A percentile compares a stretch with the other conserved stretches of the same genome.
Conservation (phyloP, 768 basidiomycete genomes). For the Paxillus ammoniavirescens region DNA sequence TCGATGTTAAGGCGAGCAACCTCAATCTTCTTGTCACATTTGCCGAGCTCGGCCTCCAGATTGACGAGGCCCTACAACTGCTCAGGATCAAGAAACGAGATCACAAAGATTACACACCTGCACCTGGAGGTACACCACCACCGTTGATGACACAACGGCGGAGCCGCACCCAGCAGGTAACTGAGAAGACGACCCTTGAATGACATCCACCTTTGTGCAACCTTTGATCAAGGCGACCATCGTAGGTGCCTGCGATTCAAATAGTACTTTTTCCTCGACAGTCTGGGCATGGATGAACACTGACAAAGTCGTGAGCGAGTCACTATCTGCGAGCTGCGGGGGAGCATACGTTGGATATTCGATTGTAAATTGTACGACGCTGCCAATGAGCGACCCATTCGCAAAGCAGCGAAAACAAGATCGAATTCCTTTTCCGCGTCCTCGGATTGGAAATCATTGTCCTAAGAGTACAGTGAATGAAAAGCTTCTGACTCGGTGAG, state of each 20-base stretch:
- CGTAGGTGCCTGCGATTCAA: constrained; percentile 71
- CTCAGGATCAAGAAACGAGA: background rate
- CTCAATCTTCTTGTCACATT: constrained; percentile 87
- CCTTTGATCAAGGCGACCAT: constrained; percentile 86
- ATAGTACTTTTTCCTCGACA: constrained; percentile 59
- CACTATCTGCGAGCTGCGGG: background rate
- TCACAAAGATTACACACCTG: constrained; percentile 48
- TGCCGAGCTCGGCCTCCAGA: constrained; percentile 81
- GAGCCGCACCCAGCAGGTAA: constrained; percentile 90
- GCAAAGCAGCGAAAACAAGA: constrained; percentile 76
- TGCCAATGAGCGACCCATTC: constrained; percentile 79
- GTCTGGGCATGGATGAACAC: constrained; percentile 77
- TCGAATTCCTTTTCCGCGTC: constrained; percentile 86
- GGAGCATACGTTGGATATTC: constrained; percentile 70
- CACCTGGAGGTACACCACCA: constrained; percentile 82
- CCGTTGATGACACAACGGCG: constrained; percentile 68
- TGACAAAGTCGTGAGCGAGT: constrained; percentile 27
- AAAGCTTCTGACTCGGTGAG: background rate
- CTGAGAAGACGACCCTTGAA: constrained; percentile 54
- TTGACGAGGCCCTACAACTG: constrained; percentile 79
- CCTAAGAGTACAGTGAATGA: constrained; percentile 38
- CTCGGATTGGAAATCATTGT: constrained; percentile 56
- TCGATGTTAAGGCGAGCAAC: constrained; percentile 65
- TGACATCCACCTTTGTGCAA: constrained; percentile 71
- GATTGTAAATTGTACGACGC: constrained; percentile 87